Base-by-base conservation (phyloP, 192 early-diverging fungal genomes). In the Pilobolus umbonatus region DNA sequence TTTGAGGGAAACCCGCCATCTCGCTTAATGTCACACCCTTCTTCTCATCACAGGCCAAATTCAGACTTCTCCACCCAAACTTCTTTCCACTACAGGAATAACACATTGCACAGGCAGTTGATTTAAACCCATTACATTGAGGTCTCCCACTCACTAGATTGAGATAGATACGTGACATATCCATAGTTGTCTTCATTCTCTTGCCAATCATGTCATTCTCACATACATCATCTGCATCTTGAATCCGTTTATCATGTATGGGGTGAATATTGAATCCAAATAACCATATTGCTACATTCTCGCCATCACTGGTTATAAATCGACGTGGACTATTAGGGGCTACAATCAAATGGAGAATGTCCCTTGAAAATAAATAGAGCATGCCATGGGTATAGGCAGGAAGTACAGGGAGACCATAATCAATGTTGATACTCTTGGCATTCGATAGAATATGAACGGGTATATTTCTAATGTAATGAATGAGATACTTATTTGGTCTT, bases 181-280 rank as follows among this genome's bases (percentile, higher is more conserved):
- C 67, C 12, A 67, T 57, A 66, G 77, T 75, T 3, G 5, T 10
- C 5, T 59, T 29, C 15, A 59, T 77, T 38, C 71, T 79, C 43
- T 80, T 80, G 5, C 76, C 79, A 43, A 83, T 70, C 79, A 79
- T 66, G 38, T 83, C 81, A 29, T 80, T 55, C 52, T 83, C 79
- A 43, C 81, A 83, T 2, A 80, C 81, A 47, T 78, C 69, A 2
- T 54, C 31, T 1, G 6, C 30, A 39, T 80, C 76, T 44, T 83
- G 81, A 24, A 83, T 80, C 14, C 81, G 69, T 32, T 48, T 59
- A 50, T 83, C 81, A 40, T 83, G 81, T 12, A 76, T 74, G 0
- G 81, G 81, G 31, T 67, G 63, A 46, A 83, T 72, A 26, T 78
- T 72, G 32, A 74, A 73, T 7, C 79, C 64, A 51, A 80, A 78